Percentiles rank a stretch among this genome's conserved stretches.
phyloP scores from a whole-genome alignment of 306 rosid species.

The Canavalia ensiformis region DNA sequence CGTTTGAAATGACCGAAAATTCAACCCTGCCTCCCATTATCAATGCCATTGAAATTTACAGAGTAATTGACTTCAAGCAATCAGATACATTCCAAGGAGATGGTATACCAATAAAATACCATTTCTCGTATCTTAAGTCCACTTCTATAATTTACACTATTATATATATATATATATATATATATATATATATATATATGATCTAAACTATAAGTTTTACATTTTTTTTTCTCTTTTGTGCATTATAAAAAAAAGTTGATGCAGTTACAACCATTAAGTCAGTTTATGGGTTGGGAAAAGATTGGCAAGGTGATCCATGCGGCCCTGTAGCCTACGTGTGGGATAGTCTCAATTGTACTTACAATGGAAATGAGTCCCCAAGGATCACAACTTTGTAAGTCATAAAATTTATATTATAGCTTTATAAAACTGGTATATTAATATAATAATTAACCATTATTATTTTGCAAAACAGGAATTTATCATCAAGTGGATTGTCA shows the following conservation, averaged over 20 bases:
- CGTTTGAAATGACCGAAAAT: background rate
- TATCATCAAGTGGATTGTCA: constrained; percentile 58
- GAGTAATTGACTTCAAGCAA: background rate
- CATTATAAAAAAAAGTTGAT: constrained; percentile 47
- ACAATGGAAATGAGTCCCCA: background rate
- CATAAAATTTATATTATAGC: background rate
- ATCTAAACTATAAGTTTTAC: background rate
- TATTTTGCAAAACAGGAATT: constrained; percentile 45
- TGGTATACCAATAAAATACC: constrained; percentile 35
- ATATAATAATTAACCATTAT: background rate
- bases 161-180: background rate
- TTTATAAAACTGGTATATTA: constrained; percentile 1
- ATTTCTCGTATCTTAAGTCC: background rate
- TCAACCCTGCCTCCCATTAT: constrained; percentile 55
- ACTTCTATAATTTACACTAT: background rate
- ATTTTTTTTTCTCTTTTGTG: background rate
- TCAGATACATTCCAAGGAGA: constrained; percentile 46
- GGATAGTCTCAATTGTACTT: constrained; percentile 59
- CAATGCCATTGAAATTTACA: constrained; percentile 51
- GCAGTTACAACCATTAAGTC: constrained; percentile 61
- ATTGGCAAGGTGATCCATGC: constrained; percentile 76
- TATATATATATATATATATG: background rate
- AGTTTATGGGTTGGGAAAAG: constrained; percentile 50
- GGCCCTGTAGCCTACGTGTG: constrained; percentile 53
- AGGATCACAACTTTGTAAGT: constrained; percentile 61